These are phyloP conservation scores for Mycena kentingensis DNA, from an alignment of 768 basidiomycete genomes.

Conservation along the genomic window DNA sequence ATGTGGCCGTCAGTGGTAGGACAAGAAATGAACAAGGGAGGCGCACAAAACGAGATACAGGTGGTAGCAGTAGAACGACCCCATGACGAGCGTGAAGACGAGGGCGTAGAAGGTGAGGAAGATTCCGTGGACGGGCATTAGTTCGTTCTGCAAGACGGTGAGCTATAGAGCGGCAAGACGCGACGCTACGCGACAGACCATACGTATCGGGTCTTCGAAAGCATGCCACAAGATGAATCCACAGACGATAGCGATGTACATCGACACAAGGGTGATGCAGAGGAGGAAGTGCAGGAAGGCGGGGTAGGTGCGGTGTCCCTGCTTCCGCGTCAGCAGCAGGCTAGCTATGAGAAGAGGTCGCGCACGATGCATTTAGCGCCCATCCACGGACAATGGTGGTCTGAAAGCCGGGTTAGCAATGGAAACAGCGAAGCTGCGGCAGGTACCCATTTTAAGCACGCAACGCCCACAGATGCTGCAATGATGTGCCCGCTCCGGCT, in stretches of 20 bases:
- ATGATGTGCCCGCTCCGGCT: conserved; percentile 81
- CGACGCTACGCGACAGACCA: conserved; percentile 46
- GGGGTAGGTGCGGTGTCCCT: conserved; percentile 85
- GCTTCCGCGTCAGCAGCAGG: conserved; percentile 7
- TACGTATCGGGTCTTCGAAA: conserved; percentile 59
- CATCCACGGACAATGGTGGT: conserved; percentile 89
- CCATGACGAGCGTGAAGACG: conserved; percentile 65
- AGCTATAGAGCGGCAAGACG: conserved; percentile 1
- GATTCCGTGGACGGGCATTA: conserved; percentile 72
- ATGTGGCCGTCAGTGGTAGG: not conserved
- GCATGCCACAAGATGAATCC: conserved; percentile 61
- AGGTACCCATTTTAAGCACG: conserved; percentile 79
- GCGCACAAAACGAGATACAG: conserved; percentile 74
- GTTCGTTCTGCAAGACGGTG: conserved; percentile 49
- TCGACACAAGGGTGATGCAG: conserved; percentile 60
- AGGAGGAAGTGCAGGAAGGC: conserved; percentile 80
- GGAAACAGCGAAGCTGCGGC: not conserved
- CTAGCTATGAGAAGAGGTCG: conserved; percentile 8
- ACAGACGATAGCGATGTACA: conserved; percentile 60
- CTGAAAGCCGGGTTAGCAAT: conserved; percentile 37
- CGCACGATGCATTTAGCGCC: conserved; percentile 76
- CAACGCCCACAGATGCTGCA: conserved; percentile 76
- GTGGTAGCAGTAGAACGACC: conserved; percentile 77
- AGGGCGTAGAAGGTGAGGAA: conserved; percentile 60
- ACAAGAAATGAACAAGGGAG: not conserved